Conservation (phyloP, 345 rosid species). For the Salix exigua region DNA sequence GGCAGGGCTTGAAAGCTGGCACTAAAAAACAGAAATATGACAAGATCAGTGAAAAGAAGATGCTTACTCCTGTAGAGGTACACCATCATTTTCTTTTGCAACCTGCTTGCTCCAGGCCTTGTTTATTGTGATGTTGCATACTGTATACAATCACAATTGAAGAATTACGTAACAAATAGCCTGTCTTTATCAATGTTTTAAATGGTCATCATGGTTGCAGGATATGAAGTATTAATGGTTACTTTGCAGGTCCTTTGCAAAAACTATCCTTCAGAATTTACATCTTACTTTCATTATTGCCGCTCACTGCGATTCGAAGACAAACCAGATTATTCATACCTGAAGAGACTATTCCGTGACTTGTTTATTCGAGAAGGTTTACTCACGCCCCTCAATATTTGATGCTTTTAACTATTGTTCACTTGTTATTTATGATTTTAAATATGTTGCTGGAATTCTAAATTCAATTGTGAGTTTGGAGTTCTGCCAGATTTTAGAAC, state of each 20-base stretch:
- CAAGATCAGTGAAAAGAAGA: slow-evolving; percentile 93
- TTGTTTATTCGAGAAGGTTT: slow-evolving; percentile 90
- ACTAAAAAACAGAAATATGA: slow-evolving; percentile 97
- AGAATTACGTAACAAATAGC: not conserved
- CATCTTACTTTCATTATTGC: slow-evolving; percentile 90
- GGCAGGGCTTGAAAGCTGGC: slow-evolving; percentile 96
- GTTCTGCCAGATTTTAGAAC: not conserved
- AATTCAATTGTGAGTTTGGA: not conserved
- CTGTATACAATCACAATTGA: not conserved
- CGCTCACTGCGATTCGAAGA: slow-evolving; percentile 92
- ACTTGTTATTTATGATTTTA: not conserved
- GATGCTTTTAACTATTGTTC: not conserved
- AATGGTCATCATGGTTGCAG: not conserved
- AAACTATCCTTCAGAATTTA: slow-evolving; percentile 77
- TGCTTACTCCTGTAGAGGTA: slow-evolving; percentile 89
- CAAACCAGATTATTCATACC: slow-evolving; percentile 90
- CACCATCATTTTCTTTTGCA: slow-evolving; percentile 15
- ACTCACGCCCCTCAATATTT: not conserved
- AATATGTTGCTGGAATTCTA: not conserved
- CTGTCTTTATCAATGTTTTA: not conserved
- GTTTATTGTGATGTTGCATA: not conserved
- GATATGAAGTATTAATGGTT: not conserved
- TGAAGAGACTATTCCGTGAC: slow-evolving; percentile 88
- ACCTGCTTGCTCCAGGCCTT: not conserved
- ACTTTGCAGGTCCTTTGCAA: slow-evolving; percentile 73